These are phyloP conservation scores for Colletotrichum horii DNA, from an alignment of 2,329 filamentous ascomycete genomes.

Conservation along the genomic window DNA sequence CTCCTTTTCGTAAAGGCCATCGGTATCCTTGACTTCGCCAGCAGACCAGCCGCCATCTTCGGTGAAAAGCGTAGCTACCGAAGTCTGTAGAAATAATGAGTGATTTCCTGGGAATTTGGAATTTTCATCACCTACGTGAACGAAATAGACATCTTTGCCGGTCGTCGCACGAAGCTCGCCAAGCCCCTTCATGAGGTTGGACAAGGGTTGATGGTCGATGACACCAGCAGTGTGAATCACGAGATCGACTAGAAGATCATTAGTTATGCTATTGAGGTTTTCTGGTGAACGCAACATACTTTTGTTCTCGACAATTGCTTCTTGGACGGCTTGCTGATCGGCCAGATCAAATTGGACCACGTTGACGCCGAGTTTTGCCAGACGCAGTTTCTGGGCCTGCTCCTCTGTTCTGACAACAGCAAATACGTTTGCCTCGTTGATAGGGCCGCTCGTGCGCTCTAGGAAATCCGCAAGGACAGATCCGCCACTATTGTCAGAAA, in stretches of 20 bases:
- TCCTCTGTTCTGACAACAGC: constrained; percentile 38
- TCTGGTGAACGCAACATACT: constrained; percentile 21
- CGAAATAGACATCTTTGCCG: constrained; percentile 32
- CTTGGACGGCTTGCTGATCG: constrained; percentile 29
- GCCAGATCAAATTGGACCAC: constrained; percentile 35
- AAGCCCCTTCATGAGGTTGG: constrained; percentile 37
- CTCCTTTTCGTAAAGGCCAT: constrained; percentile 32
- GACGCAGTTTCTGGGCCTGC: constrained; percentile 30
- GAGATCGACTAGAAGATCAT: constrained; percentile 34
- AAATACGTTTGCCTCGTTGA: constrained; percentile 29
- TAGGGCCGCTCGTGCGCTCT: constrained; percentile 19
- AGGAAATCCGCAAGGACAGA: constrained; percentile 39
- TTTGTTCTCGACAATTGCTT: constrained; percentile 27
- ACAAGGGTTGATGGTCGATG: constrained; percentile 27
- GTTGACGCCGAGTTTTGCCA: constrained; percentile 33
- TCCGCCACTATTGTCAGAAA: constrained; percentile 31
- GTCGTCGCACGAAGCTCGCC: constrained; percentile 30
- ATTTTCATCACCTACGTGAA: constrained; percentile 10
- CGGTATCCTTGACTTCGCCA: constrained; percentile 34
- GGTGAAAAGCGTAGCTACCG: constrained; percentile 29
- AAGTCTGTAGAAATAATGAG: constrained; percentile 26
- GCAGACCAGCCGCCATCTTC: constrained; percentile 34
- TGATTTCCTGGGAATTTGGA: not conserved
- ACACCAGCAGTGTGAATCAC: constrained; percentile 39
- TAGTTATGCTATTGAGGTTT: too few species aligned